phyloP scores from a whole-genome alignment of 129 eudicot species.

The Artemisia argyi region DNA sequence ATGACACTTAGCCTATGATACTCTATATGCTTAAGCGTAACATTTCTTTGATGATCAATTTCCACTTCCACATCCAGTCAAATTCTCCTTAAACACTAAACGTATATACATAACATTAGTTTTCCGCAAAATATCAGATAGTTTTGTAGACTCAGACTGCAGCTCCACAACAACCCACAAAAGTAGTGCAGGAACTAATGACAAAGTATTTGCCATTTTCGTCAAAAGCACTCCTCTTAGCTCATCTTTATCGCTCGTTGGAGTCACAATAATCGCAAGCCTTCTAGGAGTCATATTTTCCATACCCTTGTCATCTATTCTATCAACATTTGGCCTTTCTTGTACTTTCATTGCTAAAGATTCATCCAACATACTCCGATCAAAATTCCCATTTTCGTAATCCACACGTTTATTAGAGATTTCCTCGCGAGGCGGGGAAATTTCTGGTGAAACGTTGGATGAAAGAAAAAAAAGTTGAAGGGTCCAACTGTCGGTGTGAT shows the following conservation, averaged over 20 bases:
- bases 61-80: conserved; percentile 59
- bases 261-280: conserved; percentile 70
- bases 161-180: conserved; percentile 90
- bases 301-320: conserved; percentile 13
- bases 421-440: conserved; percentile 45
- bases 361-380: conserved; percentile 49
- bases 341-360: conserved; percentile 29
- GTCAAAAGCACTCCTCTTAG: conserved; percentile 52
- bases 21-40: conserved; percentile 90
- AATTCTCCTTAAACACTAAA: conserved; percentile 81
- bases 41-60: conserved; percentile 83
- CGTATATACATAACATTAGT: conserved; percentile 93
- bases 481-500: too few species aligned
- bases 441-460: conserved; percentile 33
- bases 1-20: conserved; percentile 85
- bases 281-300: conserved; percentile 40
- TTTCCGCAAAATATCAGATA: conserved; percentile 71
- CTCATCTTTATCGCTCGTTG: conserved; percentile 56
- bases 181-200: conserved; percentile 67
- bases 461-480: too few species aligned
- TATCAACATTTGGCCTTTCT: conserved; percentile 20
- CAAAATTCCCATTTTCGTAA: conserved; percentile 27
- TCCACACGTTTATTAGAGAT: conserved; percentile 19
- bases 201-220: conserved; percentile 67
- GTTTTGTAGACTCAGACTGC: conserved; percentile 49